Base-by-base conservation (phyloP, 345 rosid genomes). In the Salix purpurea region DNA sequence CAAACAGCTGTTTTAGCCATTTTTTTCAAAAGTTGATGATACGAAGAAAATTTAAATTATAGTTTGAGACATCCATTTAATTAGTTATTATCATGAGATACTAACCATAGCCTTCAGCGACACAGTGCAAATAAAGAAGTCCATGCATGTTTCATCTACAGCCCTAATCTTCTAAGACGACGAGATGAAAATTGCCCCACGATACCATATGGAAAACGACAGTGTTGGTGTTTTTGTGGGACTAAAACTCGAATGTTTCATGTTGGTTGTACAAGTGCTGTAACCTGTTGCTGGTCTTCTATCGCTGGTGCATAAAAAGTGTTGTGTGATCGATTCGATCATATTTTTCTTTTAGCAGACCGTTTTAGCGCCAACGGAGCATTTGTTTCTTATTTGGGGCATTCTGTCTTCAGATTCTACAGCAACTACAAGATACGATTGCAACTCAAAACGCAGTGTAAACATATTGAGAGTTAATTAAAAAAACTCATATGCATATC, bases 401-500 rank as follows among this genome's bases (percentile, higher is more conserved):
- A 15, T 39, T 46, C 46, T 42, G 46, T 71, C 78, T 42, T 70
- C 11, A 64, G 76, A 54, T 81, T 69, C 80, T 50, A 75, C 83
- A 69, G 75, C 15, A 73, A 39, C 76, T 65, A 60, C 76, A 44
- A 36, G 37, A 36, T 68, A 71, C 50, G 71, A 75, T 75, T 69
- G 70, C 48, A 71, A 76, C 26, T 42, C 61, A 4, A 67, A 77
- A 77, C 48, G 28, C 60, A 16, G 48, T 54, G 81, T 65, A 72
- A 58, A 74, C 74, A 73, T 56, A 44, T 44, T 69, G 52, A 26
- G 39, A 66, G 21, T 48, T 81, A 60, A 34, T 48, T 78, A 65
- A 36, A 71, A 71, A 39, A 64, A 66, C 12, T 67, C 72, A 66
- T 32, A 18, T 77, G 70, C 80, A 67, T 30, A 60, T 70, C 68